Evolutionary conservation across 352 stramenopile genomes (phyloP).

Genomic region (Pythium vanterpoolii): DNA sequence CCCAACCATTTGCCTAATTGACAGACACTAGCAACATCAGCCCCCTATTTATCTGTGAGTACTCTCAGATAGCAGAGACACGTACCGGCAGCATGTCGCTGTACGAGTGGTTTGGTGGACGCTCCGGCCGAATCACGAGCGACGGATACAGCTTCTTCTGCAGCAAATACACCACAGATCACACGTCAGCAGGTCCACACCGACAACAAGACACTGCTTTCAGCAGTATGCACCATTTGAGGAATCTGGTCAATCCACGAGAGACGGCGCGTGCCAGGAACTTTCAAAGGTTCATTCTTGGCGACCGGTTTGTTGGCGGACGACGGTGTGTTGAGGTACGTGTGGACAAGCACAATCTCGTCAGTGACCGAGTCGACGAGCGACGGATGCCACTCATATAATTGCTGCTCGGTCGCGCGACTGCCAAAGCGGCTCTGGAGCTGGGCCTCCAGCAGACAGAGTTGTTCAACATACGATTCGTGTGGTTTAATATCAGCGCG

Average conservation of each 20-base stretch:
- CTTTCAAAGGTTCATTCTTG: conserved; percentile 27
- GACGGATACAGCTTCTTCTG: conserved; percentile 58
- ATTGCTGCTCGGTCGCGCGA: conserved; percentile 52
- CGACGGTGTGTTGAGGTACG: conserved; percentile 56
- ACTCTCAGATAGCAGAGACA: not conserved
- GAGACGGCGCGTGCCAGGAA: conserved; percentile 28
- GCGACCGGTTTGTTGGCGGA: conserved; percentile 14
- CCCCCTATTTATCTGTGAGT: not conserved
- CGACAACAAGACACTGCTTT: not conserved
- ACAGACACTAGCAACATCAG: not conserved
- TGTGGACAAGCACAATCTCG: conserved; percentile 76
- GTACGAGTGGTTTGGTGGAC: conserved; percentile 74
- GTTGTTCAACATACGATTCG: conserved; percentile 72
- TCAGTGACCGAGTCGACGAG: conserved; percentile 45
- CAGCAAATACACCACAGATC: not conserved
- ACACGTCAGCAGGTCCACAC: not conserved
- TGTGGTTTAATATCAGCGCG: conserved; percentile 82
- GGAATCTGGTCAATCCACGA: conserved; percentile 71
- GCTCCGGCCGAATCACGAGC: conserved; percentile 56
- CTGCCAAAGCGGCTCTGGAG: conserved; percentile 44
- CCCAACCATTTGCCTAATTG: conserved; percentile 61
- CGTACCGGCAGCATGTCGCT: conserved; percentile 67
- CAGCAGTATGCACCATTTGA: conserved; percentile 38
- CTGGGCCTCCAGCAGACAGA: conserved; percentile 62
- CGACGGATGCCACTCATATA: conserved; percentile 68